Evolutionary conservation across 1,139 yeast genomes (phyloP).

Genomic region (Diutina neorugosa): DNA sequence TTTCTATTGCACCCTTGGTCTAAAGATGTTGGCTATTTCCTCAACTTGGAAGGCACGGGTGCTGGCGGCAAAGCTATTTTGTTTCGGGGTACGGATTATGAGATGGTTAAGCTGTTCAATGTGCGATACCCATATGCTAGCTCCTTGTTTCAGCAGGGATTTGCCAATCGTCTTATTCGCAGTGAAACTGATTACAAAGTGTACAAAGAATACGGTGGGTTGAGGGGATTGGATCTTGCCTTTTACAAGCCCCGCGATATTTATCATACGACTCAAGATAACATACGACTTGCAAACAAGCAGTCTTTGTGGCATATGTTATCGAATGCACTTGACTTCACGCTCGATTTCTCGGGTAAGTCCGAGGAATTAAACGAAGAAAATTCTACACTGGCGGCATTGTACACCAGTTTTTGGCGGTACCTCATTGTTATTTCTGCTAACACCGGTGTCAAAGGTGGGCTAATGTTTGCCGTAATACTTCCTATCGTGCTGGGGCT

Average conservation of each 20-base stretch:
- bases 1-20: slow-evolving; percentile 73
- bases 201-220: slow-evolving; percentile 46
- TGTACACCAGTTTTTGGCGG: slow-evolving; percentile 54
- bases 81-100: slow-evolving; percentile 74
- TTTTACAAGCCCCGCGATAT: slow-evolving; percentile 60
- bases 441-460: slow-evolving; percentile 38
- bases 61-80: slow-evolving; percentile 83
- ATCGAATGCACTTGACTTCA: slow-evolving; percentile 51
- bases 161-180: slow-evolving; percentile 54
- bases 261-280: slow-evolving; percentile 72
- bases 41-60: slow-evolving; percentile 93
- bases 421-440: slow-evolving; percentile 44
- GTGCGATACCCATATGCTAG: slow-evolving; percentile 69
- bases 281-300: slow-evolving; percentile 48
- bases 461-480: slow-evolving; percentile 38
- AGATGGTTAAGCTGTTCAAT: slow-evolving; percentile 33
- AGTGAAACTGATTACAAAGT: slow-evolving; percentile 83
- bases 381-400: slow-evolving; percentile 26
- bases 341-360: slow-evolving; percentile 24
- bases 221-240: slow-evolving; percentile 71
- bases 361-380: slow-evolving; percentile 23
- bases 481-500: slow-evolving; percentile 46
- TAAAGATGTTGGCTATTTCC: slow-evolving; percentile 45
- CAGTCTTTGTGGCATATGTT: slow-evolving; percentile 79
- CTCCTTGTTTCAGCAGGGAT: slow-evolving; percentile 74